These are phyloP conservation scores for Penicillium psychrofluorescens DNA, from an alignment of 495 filamentous ascomycete species.

Conservation along the genomic window DNA sequence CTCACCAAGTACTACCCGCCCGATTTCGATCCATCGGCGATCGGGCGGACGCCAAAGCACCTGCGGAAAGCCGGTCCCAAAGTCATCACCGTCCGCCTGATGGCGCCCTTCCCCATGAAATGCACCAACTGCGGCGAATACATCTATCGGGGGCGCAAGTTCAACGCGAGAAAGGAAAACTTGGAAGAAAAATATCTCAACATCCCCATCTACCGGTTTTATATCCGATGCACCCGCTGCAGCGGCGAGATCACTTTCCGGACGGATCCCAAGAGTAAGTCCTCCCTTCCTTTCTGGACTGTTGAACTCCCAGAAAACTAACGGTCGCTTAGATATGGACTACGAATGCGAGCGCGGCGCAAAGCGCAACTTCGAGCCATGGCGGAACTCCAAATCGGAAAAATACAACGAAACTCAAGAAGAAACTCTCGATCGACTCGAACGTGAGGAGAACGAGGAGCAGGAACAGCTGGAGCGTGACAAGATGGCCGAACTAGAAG, in stretches of 20 bases:
- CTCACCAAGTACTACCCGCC: slow-evolving; percentile 84
- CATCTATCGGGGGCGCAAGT: slow-evolving; percentile 95
- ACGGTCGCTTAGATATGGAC: slow-evolving; percentile 52
- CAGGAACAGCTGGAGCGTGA: slow-evolving; percentile 50
- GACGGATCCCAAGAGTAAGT: slow-evolving; percentile 81
- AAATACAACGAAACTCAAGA: slow-evolving; percentile 74
- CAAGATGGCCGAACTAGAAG: slow-evolving; percentile 73
- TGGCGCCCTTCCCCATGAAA: slow-evolving; percentile 95
- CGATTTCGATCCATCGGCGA: slow-evolving; percentile 89
- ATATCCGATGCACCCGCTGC: slow-evolving; percentile 91
- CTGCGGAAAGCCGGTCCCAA: slow-evolving; percentile 57
- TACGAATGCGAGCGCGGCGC: slow-evolving; percentile 84
- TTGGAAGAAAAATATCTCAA: slow-evolving; percentile 85
- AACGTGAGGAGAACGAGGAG: slow-evolving; percentile 60
- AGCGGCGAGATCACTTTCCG: slow-evolving; percentile 86
- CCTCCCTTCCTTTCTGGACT: neutral
- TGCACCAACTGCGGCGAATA: slow-evolving; percentile 89
- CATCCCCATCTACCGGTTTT: slow-evolving; percentile 89
- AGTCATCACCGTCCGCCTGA: slow-evolving; percentile 84
- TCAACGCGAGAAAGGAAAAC: slow-evolving; percentile 94
- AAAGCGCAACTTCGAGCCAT: slow-evolving; percentile 88
- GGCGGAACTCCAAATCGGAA: slow-evolving; percentile 50
- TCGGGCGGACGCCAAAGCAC: slow-evolving; percentile 66
- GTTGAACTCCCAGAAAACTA: neutral
- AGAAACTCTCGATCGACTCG: slow-evolving; percentile 75